phyloP scores from a whole-genome alignment of 768 basidiomycete genomes.

The Pleurotus salmoneostramineus region DNA sequence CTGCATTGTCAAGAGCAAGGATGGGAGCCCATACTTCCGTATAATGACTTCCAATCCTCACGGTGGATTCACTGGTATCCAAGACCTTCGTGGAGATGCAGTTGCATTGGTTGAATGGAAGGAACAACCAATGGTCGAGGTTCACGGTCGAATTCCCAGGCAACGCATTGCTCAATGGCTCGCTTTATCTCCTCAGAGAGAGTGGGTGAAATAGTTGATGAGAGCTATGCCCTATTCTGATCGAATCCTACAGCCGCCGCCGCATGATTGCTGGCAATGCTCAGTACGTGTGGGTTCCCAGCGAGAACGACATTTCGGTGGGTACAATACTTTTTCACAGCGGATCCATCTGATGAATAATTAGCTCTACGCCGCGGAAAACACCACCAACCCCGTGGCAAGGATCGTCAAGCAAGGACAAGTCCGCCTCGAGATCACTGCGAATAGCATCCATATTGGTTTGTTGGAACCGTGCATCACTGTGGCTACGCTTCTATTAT shows the following conservation, averaged over 20 bases:
- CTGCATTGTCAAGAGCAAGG: constrained; percentile 48
- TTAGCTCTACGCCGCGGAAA: constrained; percentile 45
- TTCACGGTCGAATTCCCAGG: constrained; percentile 42
- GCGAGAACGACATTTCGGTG: constrained; percentile 51
- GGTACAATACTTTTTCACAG: constrained; percentile 14
- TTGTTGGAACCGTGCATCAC: constrained; percentile 50
- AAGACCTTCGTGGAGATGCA: constrained; percentile 39
- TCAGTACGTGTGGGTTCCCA: constrained; percentile 53
- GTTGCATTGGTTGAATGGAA: constrained; percentile 61
- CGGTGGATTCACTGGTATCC: constrained; percentile 53
- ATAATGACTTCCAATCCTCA: constrained; percentile 45
- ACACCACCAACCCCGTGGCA: constrained; percentile 38
- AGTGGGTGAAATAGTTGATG: constrained; percentile 29
- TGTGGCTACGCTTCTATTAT: constrained; percentile 52
- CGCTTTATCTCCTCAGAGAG: constrained; percentile 38
- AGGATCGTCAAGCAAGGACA: constrained; percentile 44
- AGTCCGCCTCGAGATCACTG: constrained; percentile 51
- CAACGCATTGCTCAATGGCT: constrained; percentile 53
- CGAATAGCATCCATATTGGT: constrained; percentile 49
- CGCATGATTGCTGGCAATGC: constrained; percentile 48
- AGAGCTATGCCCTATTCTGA: neutral
- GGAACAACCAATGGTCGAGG: constrained; percentile 44
- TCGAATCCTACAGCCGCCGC: constrained; percentile 30
- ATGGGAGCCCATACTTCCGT: constrained; percentile 42
- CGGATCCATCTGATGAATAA: constrained; percentile 1